A percentile compares a stretch with the other conserved stretches of the same genome.
Conservation (phyloP, 176 grass and related monocot species). For the Oryza officinalis region DNA sequence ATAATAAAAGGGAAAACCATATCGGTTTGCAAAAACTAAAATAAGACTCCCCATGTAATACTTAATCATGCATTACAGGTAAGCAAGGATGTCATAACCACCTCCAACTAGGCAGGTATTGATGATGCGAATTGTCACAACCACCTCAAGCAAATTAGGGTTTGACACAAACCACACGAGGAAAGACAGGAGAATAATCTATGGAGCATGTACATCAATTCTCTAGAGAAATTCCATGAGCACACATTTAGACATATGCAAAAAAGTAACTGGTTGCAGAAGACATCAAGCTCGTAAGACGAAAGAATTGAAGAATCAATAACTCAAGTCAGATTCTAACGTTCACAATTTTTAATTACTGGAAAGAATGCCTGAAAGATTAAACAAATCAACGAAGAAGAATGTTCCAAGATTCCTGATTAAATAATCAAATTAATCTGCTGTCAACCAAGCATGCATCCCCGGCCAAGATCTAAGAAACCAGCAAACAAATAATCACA, state of each 20-base stretch:
- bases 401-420: not conserved
- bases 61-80: slow-evolving; percentile 36
- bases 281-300: not conserved
- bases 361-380: not conserved
- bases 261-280: not conserved
- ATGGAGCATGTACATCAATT: not conserved
- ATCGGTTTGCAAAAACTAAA: not conserved
- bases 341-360: slow-evolving; percentile 13
- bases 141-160: not conserved
- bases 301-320: not conserved
- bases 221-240: not conserved
- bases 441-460: not conserved
- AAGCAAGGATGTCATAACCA: slow-evolving; percentile 35
- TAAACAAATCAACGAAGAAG: not conserved
- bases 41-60: not conserved
- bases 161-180: not conserved
- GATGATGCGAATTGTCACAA: not conserved
- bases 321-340: not conserved
- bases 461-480: slow-evolving; percentile 11
- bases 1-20: not conserved
- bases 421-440: not conserved
- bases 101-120: not conserved
- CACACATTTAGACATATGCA: not conserved
- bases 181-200: not conserved
- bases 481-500: not conserved